A percentile compares a stretch with the other conserved stretches of the same genome.
Conservation (phyloP, 1,284 basidiomycete species). For the Cutaneotrichosporon dermatis region DNA sequence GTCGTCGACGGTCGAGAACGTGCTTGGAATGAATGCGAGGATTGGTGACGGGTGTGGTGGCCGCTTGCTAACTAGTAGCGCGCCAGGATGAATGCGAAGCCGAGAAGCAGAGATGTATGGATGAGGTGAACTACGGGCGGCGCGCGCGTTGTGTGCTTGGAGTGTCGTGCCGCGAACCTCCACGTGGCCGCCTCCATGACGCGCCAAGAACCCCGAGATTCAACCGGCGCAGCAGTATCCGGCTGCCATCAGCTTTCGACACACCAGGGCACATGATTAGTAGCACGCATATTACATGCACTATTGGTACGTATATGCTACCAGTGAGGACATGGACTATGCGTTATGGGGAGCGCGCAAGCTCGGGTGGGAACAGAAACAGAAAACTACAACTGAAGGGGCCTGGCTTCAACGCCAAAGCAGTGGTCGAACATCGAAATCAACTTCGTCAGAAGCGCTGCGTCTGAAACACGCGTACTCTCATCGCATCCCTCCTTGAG, state of each 20-base stretch:
- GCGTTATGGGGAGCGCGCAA: no score
- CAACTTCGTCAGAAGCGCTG: slow-evolving; percentile 1
- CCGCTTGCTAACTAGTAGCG: not conserved
- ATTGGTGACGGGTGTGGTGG: not conserved
- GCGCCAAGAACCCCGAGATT: not conserved
- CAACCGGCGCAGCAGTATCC: no score
- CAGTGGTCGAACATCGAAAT: slow-evolving; percentile 9
- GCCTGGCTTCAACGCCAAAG: slow-evolving; percentile 1
- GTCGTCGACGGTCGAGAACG: no score
- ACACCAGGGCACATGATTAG: not conserved
- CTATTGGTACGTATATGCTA: no score
- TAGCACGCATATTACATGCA: not conserved
- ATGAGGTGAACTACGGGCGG: no score
- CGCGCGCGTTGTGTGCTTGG: no score
- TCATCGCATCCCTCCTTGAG: slow-evolving; percentile 5
- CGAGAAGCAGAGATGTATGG: not conserved
- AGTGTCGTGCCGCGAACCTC: not conserved
- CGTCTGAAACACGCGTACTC: not conserved
- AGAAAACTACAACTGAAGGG: not conserved
- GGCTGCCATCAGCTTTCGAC: no score
- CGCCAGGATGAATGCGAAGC: not conserved
- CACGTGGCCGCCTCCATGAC: not conserved
- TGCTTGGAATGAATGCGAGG: not conserved
- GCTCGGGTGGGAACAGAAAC: no score
- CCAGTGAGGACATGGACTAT: no score